These are phyloP conservation scores for Lactarius evosmus DNA, from an alignment of 768 basidiomycete species.

Conservation along the genomic window DNA sequence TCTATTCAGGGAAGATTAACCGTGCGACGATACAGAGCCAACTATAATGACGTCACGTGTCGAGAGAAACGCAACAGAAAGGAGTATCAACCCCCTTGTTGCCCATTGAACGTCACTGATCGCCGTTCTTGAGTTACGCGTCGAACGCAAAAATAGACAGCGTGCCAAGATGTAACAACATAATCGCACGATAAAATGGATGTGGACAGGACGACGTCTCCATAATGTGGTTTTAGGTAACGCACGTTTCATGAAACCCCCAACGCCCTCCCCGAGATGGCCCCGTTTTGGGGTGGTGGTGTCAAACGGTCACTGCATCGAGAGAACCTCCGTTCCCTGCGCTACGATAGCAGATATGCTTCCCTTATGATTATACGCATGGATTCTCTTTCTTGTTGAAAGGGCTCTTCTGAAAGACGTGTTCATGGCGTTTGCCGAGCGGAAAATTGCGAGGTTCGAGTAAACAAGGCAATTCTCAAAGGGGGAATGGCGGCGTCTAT, in stretches of 20 bases:
- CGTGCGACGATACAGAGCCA: constrained; percentile 34
- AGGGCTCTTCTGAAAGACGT: constrained; percentile 39
- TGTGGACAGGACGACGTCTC: constrained; percentile 40
- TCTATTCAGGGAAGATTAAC: constrained; percentile 20
- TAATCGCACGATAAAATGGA: constrained; percentile 41
- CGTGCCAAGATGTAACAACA: constrained; percentile 49
- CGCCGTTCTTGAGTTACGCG: constrained; percentile 43
- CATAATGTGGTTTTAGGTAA: constrained; percentile 7
- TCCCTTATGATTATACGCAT: constrained; percentile 53
- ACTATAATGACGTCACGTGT: not conserved
- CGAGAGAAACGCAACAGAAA: constrained; percentile 26
- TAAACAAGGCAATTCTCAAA: constrained; percentile 43
- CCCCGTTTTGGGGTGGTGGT: constrained; percentile 49
- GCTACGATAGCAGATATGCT: constrained; percentile 51
- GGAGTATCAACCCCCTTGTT: constrained; percentile 47
- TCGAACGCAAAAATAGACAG: constrained; percentile 48
- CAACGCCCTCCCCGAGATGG: constrained; percentile 50
- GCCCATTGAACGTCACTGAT: constrained; percentile 40
- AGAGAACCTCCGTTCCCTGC: constrained; percentile 51
- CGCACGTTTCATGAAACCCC: constrained; percentile 48
- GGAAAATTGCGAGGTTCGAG: constrained; percentile 46
- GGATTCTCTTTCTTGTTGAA: constrained; percentile 61
- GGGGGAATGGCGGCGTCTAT: constrained; percentile 47
- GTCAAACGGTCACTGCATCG: constrained; percentile 45
- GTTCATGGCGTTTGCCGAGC: not conserved